Evolutionary conservation across 768 basidiomycete genomes (phyloP).

Genomic region (Termitomyces titanicus): DNA sequence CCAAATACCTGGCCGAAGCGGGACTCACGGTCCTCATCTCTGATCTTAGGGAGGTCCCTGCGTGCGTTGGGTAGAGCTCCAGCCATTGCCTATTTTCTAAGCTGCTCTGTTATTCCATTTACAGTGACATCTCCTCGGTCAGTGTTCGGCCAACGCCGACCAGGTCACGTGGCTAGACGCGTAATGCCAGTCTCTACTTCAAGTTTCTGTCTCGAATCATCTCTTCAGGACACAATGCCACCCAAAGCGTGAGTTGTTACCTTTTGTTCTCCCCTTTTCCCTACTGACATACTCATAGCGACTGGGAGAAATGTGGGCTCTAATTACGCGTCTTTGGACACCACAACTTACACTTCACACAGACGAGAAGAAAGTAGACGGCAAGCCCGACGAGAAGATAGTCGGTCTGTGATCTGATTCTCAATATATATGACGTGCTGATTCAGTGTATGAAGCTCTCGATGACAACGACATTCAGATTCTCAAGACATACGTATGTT

Average conservation of each 20-base stretch:
- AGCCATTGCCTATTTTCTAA: conserved; percentile 53
- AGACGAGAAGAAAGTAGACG: conserved; percentile 86
- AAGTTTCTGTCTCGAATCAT: conserved; percentile 3
- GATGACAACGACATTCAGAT: conserved; percentile 99
- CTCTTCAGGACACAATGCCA: conserved; percentile 56
- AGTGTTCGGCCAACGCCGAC: conserved; percentile 17
- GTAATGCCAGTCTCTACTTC: conserved; percentile 23
- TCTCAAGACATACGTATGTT: conserved; percentile 90
- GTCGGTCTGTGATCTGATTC: conserved; percentile 47
- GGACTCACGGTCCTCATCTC: conserved; percentile 87
- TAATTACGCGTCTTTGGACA: neutral
- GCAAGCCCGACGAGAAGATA: conserved; percentile 93
- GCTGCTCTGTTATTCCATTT: neutral
- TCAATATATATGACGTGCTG: neutral
- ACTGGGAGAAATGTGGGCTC: conserved; percentile 95
- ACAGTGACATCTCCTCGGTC: conserved; percentile 8
- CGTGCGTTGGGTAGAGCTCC: conserved; percentile 92
- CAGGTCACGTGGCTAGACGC: conserved; percentile 28
- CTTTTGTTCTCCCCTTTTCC: conserved; percentile 7
- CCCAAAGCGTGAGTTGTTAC: conserved; percentile 84
- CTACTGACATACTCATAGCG: conserved; percentile 41
- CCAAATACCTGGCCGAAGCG: conserved; percentile 87
- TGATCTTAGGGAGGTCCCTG: conserved; percentile 81
- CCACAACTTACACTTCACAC: conserved; percentile 7
- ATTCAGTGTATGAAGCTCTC: conserved; percentile 55